Evolutionary conservation across 768 basidiomycete species (phyloP), one percentile per base, ranked within the genome.

Genomic region (Lentinula guzmanii): DNA sequence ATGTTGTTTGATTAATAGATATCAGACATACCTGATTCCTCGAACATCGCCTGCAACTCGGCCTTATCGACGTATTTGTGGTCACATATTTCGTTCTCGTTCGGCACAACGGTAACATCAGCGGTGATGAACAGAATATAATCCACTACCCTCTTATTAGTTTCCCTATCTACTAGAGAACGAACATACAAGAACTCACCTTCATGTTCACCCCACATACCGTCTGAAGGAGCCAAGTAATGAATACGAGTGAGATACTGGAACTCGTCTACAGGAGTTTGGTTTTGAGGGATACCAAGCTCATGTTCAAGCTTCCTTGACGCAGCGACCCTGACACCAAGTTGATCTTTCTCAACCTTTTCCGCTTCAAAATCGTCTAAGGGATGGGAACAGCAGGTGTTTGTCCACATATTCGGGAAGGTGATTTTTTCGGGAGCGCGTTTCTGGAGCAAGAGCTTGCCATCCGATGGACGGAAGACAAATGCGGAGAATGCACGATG

Each of bases 401-500:
- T 99, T 35, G 97, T 99, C 97, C 97, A 99, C 95, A 98, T 95
- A 68, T 92, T 83, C 5, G 97, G 97, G 78, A 99, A 99, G 6
- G 97, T 99, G 70, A 99, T 99, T 80, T 99, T 99, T 77, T 96
- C 95, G n/a, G 87, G 80, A 18, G 97, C 97, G 41, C 97, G 86
- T 73, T 94, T 93, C 72, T 99, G 97, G 50, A 99, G 82, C 31
- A 99, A 80, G 16, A 99, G 82, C 73, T 89, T 91, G 51, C 97
- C 97, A 72, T 98, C 94, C 11, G 86, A 86, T 2, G 97, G 97
- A 41, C 94, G 81, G 80, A 98, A 99, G 65, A 98, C 83, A 74
- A 99, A 98, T 39, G 89, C 95, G 62, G 95, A 98, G 79, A 99
- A 99, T 16, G 97, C 97, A 43, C 97, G 90, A 73, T 99, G 97